Evolutionary conservation across 139 green algal genomes (phyloP).

Genomic region (Chlorella sp.): DNA sequence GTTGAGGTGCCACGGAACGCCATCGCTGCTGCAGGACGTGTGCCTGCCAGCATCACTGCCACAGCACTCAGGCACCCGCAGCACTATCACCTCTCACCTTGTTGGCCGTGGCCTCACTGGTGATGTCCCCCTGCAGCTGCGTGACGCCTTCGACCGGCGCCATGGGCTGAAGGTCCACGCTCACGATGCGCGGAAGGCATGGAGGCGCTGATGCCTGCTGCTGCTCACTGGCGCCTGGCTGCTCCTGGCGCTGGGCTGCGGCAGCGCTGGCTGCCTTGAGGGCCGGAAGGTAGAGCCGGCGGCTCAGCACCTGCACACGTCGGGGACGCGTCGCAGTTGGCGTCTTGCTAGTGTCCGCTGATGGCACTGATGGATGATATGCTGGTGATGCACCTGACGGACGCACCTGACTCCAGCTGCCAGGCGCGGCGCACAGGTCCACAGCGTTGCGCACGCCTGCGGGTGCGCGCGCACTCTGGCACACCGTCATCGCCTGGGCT

Average conservation of each 20-base stretch:
- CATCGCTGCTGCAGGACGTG: too few relatives aligned
- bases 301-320: conserved; percentile 81
- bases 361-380: too few relatives aligned
- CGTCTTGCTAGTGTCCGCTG: too few relatives aligned
- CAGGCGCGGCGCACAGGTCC: conserved; percentile 94
- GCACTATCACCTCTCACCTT: conserved; percentile 24
- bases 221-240: too few relatives aligned
- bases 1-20: too few relatives aligned
- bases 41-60: too few relatives aligned
- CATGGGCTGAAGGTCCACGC: conserved; percentile 98
- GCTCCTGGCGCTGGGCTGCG: too few relatives aligned
- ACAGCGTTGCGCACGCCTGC: conserved; percentile 87
- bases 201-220: too few relatives aligned
- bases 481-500: neutral
- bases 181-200: conserved; percentile 94
- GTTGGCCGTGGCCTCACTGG: conserved; percentile 40
- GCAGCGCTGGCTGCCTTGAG: conserved; percentile 27
- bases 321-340: too few relatives aligned
- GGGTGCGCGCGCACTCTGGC: too few relatives aligned
- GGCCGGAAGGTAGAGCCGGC: conserved; percentile 85
- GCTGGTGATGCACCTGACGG: too few relatives aligned
- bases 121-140: conserved; percentile 95
- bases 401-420: conserved; percentile 89
- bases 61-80: too few relatives aligned
- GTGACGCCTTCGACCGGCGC: conserved; percentile 92